Base-by-base conservation (phyloP, 257 asterid genomes). In the Nyctanthes arbortristis region DNA sequence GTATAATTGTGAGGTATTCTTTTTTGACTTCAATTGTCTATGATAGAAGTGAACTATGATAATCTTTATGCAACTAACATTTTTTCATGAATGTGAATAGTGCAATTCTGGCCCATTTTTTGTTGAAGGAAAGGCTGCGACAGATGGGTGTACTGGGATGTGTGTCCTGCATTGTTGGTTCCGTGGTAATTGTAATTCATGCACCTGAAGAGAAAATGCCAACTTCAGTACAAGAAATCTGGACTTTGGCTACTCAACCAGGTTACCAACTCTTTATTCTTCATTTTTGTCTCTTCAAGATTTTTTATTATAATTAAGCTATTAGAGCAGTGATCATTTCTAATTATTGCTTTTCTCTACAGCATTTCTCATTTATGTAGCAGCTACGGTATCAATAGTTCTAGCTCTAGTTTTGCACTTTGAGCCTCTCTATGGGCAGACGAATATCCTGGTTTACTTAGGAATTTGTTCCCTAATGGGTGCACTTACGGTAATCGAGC, bases 1-100 rank as follows among this genome's bases (percentile, higher is more conserved):
- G 97, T 79, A 92, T 89, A 70, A 89, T 92, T 68, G 84, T 92
- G 66, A 92, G 98, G 98, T 92, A 57, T 30, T n/a, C 25, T 47
- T 45, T 47, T 64, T 67, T 25, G 45, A 71, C 63, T 68, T 60
- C 66, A 16, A 9, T 39, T 70, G 20, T 13, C 54, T 68, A 61
- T 33, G 61, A 61, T n/a, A 33, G 37, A 2, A 10, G 2, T 36
- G 56, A 60, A 58, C 64, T 56, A 22, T 32, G 67, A 30, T 65
- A 68, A 55, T 65, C 37, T 66, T 69, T 62, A 35, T 29, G 30
- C 47, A 47, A 74, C 81, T 82, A 47, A 85, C 84, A 68, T 29
- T n/a, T n/a, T 75, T 65, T 76, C 70, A 58, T 81, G 76, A 60
- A 59, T 79, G 64, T 57, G 65, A 56, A 67, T 66, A 87, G 93